A percentile compares a stretch with the other conserved stretches of the same genome.
Evolutionary conservation across 2,329 filamentous ascomycete species (phyloP).

Genomic region (Aureobasidium leucospermi): DNA sequence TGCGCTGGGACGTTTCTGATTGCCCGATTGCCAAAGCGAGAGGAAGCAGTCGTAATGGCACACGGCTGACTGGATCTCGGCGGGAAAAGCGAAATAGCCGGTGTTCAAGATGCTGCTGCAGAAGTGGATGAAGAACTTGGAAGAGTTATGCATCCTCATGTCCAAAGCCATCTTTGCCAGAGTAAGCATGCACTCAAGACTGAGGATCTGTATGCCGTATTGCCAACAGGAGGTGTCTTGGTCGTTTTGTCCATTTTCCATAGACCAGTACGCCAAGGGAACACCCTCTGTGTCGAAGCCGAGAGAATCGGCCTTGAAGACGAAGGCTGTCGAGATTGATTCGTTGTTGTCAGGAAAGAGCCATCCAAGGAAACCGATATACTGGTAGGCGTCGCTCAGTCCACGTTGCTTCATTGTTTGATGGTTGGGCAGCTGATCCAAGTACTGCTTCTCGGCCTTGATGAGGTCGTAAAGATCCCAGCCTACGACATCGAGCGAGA

Average conservation of each 20-base stretch:
- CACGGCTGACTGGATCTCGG: neutral
- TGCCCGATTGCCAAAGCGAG: neutral
- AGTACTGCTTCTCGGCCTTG: constrained; percentile 1
- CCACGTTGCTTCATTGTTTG: neutral
- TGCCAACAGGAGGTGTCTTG: neutral
- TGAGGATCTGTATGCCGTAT: neutral
- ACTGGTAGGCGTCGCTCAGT: neutral
- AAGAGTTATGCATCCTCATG: neutral
- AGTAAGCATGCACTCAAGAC: neutral
- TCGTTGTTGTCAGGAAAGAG: neutral
- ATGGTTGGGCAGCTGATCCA: constrained; percentile 1
- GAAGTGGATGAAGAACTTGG: neutral
- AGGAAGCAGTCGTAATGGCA: constrained; percentile 5
- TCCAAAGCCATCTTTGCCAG: neutral
- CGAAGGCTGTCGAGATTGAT: neutral
- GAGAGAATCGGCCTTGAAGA: neutral
- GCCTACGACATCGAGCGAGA: constrained; percentile 1
- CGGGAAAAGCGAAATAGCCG: neutral
- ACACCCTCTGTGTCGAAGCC: neutral
- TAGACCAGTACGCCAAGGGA: neutral
- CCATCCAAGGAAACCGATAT: neutral
- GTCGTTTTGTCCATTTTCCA: neutral
- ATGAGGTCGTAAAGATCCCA: constrained; percentile 3
- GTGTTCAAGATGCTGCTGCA: neutral
- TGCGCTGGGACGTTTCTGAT: neutral